These are phyloP conservation scores for Saturnispora quitensis DNA, from an alignment of 805 yeast species.

Conservation along the genomic window DNA sequence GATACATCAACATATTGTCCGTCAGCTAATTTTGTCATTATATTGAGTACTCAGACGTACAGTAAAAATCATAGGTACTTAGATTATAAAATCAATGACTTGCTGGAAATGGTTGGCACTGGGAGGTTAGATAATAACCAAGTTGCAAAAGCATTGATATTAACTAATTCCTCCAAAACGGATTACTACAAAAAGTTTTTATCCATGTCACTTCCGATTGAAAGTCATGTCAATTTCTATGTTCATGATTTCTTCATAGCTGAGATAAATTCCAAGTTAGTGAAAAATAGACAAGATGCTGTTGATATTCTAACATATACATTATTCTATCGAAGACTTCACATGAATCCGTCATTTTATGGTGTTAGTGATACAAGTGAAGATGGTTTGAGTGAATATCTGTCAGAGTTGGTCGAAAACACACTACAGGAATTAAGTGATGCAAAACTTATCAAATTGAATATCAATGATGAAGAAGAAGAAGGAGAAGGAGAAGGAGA, in stretches of 20 bases:
- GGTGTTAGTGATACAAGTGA: constrained; percentile 61
- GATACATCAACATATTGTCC: constrained; percentile 48
- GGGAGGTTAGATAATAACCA: constrained; percentile 25
- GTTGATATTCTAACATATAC: constrained; percentile 86
- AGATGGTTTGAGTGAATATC: constrained; percentile 65
- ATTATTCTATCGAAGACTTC: constrained; percentile 72
- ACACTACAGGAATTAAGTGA: constrained; percentile 54
- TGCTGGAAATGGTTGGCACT: constrained; percentile 57
- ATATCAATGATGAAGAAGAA: constrained; percentile 28
- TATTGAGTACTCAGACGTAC: constrained; percentile 64
- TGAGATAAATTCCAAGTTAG: constrained; percentile 61
- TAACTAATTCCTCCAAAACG: constrained; percentile 46
- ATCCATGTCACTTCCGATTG: constrained; percentile 70
- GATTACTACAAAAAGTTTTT: constrained; percentile 66
- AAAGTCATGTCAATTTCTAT: constrained; percentile 54
- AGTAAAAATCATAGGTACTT: constrained; percentile 63
- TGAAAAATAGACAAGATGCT: constrained; percentile 70
- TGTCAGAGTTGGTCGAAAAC: constrained; percentile 76
- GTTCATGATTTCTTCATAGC: constrained; percentile 61
- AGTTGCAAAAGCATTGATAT: constrained; percentile 39
- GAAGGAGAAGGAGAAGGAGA: constrained; percentile 12
- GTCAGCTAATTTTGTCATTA: constrained; percentile 42
- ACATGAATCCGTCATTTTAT: constrained; percentile 79
- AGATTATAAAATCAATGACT: constrained; percentile 56
- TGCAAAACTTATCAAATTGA: constrained; percentile 54